Conservation (phyloP, 2,329 filamentous ascomycete species). For the Hymenoscyphus albidus region DNA sequence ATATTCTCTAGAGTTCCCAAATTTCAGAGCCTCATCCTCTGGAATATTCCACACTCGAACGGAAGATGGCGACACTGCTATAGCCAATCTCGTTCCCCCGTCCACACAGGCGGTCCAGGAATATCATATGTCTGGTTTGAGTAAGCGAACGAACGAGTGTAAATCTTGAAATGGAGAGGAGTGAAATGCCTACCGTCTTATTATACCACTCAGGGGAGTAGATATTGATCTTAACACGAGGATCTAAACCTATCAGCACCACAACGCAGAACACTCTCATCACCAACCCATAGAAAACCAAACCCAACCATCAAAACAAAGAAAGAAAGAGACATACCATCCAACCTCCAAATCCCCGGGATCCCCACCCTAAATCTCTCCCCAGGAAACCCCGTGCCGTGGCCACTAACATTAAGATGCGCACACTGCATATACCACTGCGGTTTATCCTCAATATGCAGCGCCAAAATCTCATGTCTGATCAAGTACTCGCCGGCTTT, state of each 20-base stretch:
- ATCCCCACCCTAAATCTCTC: slow-evolving; percentile 17
- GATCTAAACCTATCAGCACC: slow-evolving; percentile 12
- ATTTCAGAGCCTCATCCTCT: too few relatives aligned
- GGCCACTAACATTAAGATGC: slow-evolving; percentile 18
- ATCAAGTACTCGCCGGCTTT: slow-evolving; percentile 31
- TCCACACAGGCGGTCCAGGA: slow-evolving; percentile 13
- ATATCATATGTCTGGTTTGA: slow-evolving; percentile 4
- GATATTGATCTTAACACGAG: slow-evolving; percentile 20
- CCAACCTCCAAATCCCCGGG: slow-evolving; percentile 18
- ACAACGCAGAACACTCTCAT: neutral
- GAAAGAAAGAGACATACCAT: slow-evolving; percentile 10
- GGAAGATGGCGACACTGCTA: too few relatives aligned
- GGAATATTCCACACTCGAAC: too few relatives aligned
- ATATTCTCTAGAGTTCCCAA: too few relatives aligned
- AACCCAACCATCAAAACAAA: neutral
- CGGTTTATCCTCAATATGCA: slow-evolving; percentile 22
- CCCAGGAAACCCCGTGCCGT: slow-evolving; percentile 16
- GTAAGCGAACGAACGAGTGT: neutral
- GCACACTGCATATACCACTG: slow-evolving; percentile 25
- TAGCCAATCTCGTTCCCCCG: neutral
- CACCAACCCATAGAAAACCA: neutral
- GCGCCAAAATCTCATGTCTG: slow-evolving; percentile 24
- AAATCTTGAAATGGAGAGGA: neutral
- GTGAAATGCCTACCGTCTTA: slow-evolving; percentile 2
- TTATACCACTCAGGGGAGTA: slow-evolving; percentile 13